Conservation (phyloP, 352 stramenopile species). For the Halophytophthora batemanensis region DNA sequence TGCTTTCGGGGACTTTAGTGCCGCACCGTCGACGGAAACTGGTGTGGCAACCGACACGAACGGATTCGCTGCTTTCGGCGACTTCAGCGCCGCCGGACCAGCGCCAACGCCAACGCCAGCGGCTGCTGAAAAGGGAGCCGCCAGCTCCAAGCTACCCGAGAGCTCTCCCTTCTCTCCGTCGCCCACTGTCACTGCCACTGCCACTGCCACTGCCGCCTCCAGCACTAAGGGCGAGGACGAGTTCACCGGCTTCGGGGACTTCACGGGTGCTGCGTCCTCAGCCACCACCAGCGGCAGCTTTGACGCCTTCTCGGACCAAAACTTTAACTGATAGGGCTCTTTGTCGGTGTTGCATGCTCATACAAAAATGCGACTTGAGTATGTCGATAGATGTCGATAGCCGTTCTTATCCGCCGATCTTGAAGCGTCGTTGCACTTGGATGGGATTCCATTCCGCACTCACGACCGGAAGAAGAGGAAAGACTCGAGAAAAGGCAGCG, state of each 20-base stretch:
- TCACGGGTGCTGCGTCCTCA: background rate
- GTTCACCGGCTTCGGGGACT: conserved; percentile 25
- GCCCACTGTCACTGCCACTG: no score
- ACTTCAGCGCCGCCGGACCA: conserved; percentile 9
- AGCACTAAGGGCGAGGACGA: no score
- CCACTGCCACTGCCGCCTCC: no score
- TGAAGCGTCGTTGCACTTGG: conserved; percentile 37
- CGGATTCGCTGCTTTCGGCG: conserved; percentile 9
- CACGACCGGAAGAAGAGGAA: background rate
- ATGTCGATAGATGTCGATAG: no score
- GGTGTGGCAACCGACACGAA: conserved; percentile 9
- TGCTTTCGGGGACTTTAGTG: conserved; percentile 2
- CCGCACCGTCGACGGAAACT: conserved; percentile 2
- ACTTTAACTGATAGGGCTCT: conserved; percentile 29
- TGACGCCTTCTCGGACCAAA: conserved; percentile 14
- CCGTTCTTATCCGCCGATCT: conserved; percentile 3
- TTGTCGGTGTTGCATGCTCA: no score
- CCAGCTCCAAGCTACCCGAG: no score
- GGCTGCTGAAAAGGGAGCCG: no score
- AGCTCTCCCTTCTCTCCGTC: background rate
- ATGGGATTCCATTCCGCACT: background rate
- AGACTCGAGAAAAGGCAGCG: conserved; percentile 6
- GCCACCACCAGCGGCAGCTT: conserved; percentile 6
- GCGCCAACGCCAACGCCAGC: conserved; percentile 11
- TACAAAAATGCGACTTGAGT: no score